Evolutionary conservation across 2,329 filamentous ascomycete genomes (phyloP).

Genomic region (Microcyclospora pomicola): DNA sequence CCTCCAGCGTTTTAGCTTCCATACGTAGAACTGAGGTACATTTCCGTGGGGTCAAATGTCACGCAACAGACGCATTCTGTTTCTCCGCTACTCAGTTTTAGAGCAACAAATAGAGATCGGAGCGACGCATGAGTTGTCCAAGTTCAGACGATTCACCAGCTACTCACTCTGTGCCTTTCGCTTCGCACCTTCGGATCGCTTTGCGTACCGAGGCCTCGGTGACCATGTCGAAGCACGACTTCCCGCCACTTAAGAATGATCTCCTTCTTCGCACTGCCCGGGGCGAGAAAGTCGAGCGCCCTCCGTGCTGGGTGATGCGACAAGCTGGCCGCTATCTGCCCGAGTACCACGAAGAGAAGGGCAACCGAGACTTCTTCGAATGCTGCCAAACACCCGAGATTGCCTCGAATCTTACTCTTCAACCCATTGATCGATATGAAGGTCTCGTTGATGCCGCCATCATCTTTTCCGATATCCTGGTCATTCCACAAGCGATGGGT

Average conservation of each 20-base stretch:
- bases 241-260: constrained; percentile 83
- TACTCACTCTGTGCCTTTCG: no score
- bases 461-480: constrained; percentile 97
- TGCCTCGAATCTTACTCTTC: constrained; percentile 81
- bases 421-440: constrained; percentile 82
- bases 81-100: no score
- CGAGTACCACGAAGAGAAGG: constrained; percentile 95
- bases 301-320: constrained; percentile 98
- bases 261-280: constrained; percentile 77
- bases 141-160: no score
- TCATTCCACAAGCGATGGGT: constrained; percentile 93
- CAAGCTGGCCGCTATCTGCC: constrained; percentile 96
- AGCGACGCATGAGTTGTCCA: no score
- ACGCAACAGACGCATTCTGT: no score
- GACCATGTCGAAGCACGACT: constrained; percentile 30
- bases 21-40: no score
- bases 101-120: no score
- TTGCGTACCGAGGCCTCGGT: no score
- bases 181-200: no score
- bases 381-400: constrained; percentile 91
- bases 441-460: constrained; percentile 92
- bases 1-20: no score
- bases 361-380: constrained; percentile 83
- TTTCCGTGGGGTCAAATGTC: no score
- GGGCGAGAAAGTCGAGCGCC: constrained; percentile 80